Base-by-base conservation (phyloP, 441 rosid species). In the Adansonia madagascariensis region DNA sequence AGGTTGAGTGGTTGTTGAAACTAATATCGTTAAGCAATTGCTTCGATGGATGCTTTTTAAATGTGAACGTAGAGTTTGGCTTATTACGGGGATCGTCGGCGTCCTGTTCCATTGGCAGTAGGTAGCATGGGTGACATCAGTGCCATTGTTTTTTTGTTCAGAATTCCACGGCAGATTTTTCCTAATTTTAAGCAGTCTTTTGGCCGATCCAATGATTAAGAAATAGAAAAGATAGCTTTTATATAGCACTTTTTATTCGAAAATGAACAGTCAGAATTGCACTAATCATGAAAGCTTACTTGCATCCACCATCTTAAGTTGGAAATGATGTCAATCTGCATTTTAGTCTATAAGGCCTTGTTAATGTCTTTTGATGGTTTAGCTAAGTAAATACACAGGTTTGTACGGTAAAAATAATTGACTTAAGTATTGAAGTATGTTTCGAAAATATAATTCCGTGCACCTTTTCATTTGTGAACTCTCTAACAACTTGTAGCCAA, bases 241-340 rank as follows among this genome's bases (percentile, higher is more conserved):
- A 17, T 43, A 17, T 24, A 6, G 1, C 68, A 15, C 56, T 12
- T 3, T 4, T 67, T 44, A 44, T 10, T 44, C 20, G 10, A 62
- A 62, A 62, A 62, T 2, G n/a, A 62, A 61, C 17, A 27, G 43
- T 27, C 66, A 9, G 66, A 61, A 12, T 11, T 61, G 41, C 66
- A 24, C 66, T 44, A 44, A 12, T 5, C 43, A 27, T 39, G 65
- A 61, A 60, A 20, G 63, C 63, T 59, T 59, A 22, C 22, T 59
- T 59, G 14, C 3, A 56, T 56, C 24, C 18, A 2, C 27, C 31
- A 57, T 57, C 31, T 57, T 57, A 57, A 8, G 62, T 20, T 57
- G 62, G 39, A 59, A 61, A 61, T 61, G 65, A 24, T 61, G 65
- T 61, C 24, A 2, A 56, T 56, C 11, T 61, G 65, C 41, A 24